Evolutionary conservation across 1,284 basidiomycete species (phyloP).

Genomic region (Blastosporella zonata): DNA sequence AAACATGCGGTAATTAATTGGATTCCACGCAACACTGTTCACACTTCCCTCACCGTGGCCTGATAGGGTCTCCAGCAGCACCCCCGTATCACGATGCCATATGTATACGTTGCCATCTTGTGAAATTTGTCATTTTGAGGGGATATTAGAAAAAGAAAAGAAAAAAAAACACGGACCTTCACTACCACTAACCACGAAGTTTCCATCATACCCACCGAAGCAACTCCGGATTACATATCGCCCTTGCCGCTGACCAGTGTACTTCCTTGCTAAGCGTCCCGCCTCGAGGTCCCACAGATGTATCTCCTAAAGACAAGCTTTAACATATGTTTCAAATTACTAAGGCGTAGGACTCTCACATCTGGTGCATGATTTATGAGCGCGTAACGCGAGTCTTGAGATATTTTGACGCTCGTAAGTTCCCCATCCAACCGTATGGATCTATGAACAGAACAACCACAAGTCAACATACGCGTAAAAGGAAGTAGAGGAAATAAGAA

Average conservation of each 20-base stretch:
- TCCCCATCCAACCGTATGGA: conserved; percentile 72
- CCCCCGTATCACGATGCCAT: conserved; percentile 89
- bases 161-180: conserved; percentile 64
- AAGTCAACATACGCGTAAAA: conserved; percentile 12
- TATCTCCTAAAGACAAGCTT: conserved; percentile 62
- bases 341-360: conserved; percentile 46
- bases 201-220: conserved; percentile 90
- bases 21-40: conserved; percentile 97
- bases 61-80: conserved; percentile 76
- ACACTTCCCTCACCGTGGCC: conserved; percentile 89
- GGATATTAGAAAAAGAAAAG: no score
- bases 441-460: conserved; percentile 34
- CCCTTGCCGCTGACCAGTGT: conserved; percentile 78
- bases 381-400: conserved; percentile 83
- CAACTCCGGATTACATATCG: conserved; percentile 87
- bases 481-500: conserved; percentile 9
- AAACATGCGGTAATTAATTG: conserved; percentile 82
- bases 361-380: conserved; percentile 86
- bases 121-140: conserved; percentile 6
- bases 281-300: conserved; percentile 81
- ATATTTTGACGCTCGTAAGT: conserved; percentile 86
- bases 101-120: conserved; percentile 89
- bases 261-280: conserved; percentile 72
- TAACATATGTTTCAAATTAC: conserved; percentile 14
- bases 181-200: conserved; percentile 91